phyloP scores from a whole-genome alignment of 495 filamentous ascomycete species.

The Cudoniella acicularis region DNA sequence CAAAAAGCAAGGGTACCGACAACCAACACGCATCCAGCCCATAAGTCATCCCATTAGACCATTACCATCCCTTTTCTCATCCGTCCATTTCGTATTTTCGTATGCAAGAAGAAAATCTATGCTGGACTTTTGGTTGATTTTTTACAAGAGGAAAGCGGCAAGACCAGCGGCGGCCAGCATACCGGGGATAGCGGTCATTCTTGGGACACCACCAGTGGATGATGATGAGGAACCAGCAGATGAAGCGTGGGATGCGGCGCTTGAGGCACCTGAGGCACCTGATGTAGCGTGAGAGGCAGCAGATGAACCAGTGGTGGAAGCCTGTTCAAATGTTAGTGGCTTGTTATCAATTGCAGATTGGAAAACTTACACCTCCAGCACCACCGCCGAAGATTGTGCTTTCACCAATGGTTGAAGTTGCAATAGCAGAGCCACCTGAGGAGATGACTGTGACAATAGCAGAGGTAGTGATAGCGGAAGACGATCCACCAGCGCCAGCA shows the following conservation, averaged over 20 bases:
- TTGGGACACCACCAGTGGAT: conserved; percentile 18
- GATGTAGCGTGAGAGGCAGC: not conserved
- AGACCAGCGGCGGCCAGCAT: conserved; percentile 20
- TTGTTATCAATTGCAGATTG: not conserved
- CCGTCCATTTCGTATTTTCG: conserved; percentile 3
- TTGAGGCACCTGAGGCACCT: conserved; percentile 2
- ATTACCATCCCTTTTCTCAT: conserved; percentile 14
- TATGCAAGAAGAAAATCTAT: conserved; percentile 12
- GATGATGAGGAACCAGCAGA: conserved; percentile 13
- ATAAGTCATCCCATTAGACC: conserved; percentile 7
- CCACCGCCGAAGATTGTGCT: conserved; percentile 17
- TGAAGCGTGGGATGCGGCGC: not conserved
- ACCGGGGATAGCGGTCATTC: conserved; percentile 21
- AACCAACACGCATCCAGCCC: conserved; percentile 7
- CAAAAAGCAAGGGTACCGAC: conserved; percentile 18
- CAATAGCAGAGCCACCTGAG: conserved; percentile 15
- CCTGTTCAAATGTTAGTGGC: not conserved
- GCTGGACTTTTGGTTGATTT: not conserved
- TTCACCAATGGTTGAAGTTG: conserved; percentile 13
- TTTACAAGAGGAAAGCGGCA: conserved; percentile 27
- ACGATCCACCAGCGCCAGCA: conserved; percentile 3
- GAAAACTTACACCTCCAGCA: not conserved
- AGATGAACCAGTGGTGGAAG: not conserved
- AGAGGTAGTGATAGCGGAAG: conserved; percentile 22
- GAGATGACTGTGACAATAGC: conserved; percentile 18